Evolutionary conservation across 2,329 filamentous ascomycete genomes (phyloP), one percentile per base, ranked within the genome.

Genomic region (Claviceps quebecensis): DNA sequence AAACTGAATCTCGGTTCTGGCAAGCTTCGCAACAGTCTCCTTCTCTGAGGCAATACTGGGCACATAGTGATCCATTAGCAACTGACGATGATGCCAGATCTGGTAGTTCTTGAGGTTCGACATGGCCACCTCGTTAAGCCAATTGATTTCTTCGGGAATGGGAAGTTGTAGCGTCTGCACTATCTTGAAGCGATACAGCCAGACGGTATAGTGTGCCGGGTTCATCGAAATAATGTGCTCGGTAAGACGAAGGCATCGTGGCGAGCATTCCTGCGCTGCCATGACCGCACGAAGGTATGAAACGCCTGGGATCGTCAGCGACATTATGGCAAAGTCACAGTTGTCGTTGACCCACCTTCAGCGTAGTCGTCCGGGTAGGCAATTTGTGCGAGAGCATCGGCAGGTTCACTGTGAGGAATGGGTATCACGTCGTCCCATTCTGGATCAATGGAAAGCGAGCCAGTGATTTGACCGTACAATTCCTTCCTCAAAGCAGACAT

Each of bases 141-240:
- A 98, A 44, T 73, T 71, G 46, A 96, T 74, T 67, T 98, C 93
- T 53, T 83, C 76, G 2, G 73, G 68, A 45, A 93, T 72, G 51
- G 82, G 71, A 47, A 83, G 75, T 47, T 77, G 67, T 26, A 95
- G 73, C 3, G 79, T 74, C 56, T 84, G 77, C 47, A 97, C 70
- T 50, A 84, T 86, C 61, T 84, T 81, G 58, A 90, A 88, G 55
- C 93, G 86, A 73, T 95, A 98, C 22, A 97, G 80, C 93, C 93
- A 98, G 55, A 97, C 91, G 16, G 93, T 98, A 71, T 98, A 98
- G 72, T 98, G 93, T 1, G 93, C 90, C 16, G 93, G 87, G 67
- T 98, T 98, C 77, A 96, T 82, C 54, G 75, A 74, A 63, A 98
- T 97, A 63, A 98, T 83, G 67, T 91, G 82, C 64, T 89, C 84